Evolutionary conservation across 768 basidiomycete species (phyloP).

Genomic region (Hemileccinum rubropunctum): DNA sequence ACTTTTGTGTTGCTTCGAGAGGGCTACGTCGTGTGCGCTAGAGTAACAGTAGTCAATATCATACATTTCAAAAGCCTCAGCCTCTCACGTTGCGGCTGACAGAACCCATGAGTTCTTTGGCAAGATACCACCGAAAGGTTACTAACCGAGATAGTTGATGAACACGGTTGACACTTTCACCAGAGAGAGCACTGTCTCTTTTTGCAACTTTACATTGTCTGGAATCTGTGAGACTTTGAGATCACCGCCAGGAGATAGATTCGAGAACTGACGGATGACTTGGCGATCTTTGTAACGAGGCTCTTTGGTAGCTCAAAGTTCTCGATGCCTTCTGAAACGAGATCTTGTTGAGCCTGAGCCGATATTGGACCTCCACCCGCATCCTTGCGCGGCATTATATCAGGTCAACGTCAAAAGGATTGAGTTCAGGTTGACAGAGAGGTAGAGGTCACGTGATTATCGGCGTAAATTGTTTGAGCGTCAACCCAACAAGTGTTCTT

Average conservation of each 20-base stretch:
- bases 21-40: slow-evolving; percentile 87
- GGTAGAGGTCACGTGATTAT: no score
- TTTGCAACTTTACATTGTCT: slow-evolving; percentile 82
- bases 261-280: slow-evolving; percentile 63
- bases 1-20: slow-evolving; percentile 82
- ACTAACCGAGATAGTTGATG: slow-evolving; percentile 86
- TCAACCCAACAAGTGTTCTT: no score
- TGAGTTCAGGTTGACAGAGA: no score
- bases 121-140: background rate
- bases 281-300: slow-evolving; percentile 80
- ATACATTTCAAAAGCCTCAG: background rate
- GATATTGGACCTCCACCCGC: slow-evolving; percentile 49
- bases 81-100: slow-evolving; percentile 48
- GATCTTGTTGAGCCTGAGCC: slow-evolving; percentile 77
- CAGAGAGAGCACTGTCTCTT: slow-evolving; percentile 82
- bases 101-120: background rate
- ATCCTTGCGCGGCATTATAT: slow-evolving; percentile 70
- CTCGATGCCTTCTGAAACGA: slow-evolving; percentile 81
- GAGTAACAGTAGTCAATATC: slow-evolving; percentile 3
- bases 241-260: background rate
- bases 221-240: slow-evolving; percentile 58
- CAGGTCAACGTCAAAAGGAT: background rate
- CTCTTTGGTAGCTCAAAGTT: slow-evolving; percentile 87
- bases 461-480: no score
- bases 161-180: slow-evolving; percentile 92